These are phyloP conservation scores for Mesotaenium endlicherianum DNA, from an alignment of 139 green algal genomes.

Conservation along the genomic window DNA sequence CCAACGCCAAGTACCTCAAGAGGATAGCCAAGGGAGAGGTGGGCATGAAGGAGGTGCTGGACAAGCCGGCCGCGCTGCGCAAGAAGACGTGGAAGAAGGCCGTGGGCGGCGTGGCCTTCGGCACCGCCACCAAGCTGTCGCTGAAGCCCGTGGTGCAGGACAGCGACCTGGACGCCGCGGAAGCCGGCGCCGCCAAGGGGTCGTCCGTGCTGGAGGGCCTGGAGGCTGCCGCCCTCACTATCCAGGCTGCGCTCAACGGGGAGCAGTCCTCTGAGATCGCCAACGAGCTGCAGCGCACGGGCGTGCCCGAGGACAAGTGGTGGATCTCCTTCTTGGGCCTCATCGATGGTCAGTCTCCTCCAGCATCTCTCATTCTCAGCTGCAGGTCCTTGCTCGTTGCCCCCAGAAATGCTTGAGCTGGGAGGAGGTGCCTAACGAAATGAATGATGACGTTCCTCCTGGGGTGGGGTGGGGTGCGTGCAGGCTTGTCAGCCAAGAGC, in stretches of 20 bases:
- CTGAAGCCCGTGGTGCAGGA: neutral
- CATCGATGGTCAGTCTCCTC: constrained; percentile 21
- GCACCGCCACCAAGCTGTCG: neutral
- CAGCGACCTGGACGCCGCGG: neutral
- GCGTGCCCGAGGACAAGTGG: constrained; percentile 13
- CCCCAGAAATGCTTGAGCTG: too few species aligned
- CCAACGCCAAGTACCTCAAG: constrained; percentile 32
- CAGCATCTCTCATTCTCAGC: too few species aligned
- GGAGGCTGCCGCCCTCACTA: neutral
- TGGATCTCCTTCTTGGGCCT: constrained; percentile 36
- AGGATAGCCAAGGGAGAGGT: neutral
- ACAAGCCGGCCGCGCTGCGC: neutral
- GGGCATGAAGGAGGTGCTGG: neutral
- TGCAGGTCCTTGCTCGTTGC: too few species aligned
- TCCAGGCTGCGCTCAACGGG: constrained; percentile 21
- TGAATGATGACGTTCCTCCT: too few species aligned
- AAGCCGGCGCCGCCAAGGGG: neutral
- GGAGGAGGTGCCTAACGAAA: too few species aligned
- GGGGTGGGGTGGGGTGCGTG: too few species aligned
- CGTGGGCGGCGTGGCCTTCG: neutral
- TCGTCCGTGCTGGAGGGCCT: constrained; percentile 12
- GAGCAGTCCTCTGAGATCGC: neutral
- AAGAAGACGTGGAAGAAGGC: neutral
- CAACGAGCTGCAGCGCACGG: neutral
- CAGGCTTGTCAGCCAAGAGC: too few species aligned